Base-by-base conservation (phyloP, 257 asterid genomes). In the Striga asiatica region DNA sequence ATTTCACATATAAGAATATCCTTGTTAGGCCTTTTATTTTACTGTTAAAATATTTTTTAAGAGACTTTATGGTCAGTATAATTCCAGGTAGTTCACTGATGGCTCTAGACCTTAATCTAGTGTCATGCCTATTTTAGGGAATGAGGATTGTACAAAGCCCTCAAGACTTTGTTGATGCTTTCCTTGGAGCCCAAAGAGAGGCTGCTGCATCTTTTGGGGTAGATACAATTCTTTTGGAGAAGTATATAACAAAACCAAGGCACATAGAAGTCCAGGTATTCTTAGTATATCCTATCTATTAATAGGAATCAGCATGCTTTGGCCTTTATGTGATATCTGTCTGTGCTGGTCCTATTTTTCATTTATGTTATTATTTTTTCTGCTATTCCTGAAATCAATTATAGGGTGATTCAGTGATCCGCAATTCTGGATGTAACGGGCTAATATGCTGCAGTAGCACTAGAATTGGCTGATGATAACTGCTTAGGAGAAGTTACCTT, bases 141-240 rank as follows among this genome's bases (percentile, higher is more conserved):
- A 92, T 88, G 99, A 84, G 97, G 81, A 84, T 92, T 64, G 97
- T 92, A 66, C 86, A 81, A 31, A 77, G 66, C 61, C 86, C 94
- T 23, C 65, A 74, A 16, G 99, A 92, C 58, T 88, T 92, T 78
- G 77, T 58, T 27, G 95, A 92, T 62, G 80, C 97, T 41, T 88
- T 92, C 61, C 54, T 88, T 75, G 93, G 94, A 56, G 99, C 99
- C 51, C 95, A 92, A 73, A 88, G 99, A 31, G 99, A 92, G 69
- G 99, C 99, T 73, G 97, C 99, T 62, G 97, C 99, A 66, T 88
- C 99, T 59, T 92, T 92, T 68, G 99, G 97, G 58, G 65, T 81
- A 64, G 76, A 84, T 72, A 76, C 94, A 20, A 88, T 92, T 72
- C 66, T 92, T 74, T 80, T 92, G 68, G 99, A 92, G 85, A 92